Evolutionary conservation across 2,329 filamentous ascomycete species (phyloP).

Genomic region (Talaromyces sp.): DNA sequence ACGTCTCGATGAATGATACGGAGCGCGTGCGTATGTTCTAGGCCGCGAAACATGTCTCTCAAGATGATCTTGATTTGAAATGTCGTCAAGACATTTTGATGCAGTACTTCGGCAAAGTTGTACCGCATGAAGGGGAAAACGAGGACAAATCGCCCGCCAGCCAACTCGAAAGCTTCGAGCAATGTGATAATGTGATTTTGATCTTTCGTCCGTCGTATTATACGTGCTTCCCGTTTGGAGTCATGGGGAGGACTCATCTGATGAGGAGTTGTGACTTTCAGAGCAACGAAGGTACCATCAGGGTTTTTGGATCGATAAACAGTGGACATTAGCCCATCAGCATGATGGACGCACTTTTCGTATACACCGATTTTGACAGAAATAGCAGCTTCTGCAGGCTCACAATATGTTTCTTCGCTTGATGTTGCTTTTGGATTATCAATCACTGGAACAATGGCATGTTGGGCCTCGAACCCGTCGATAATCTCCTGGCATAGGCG

Average conservation of each 20-base stretch:
- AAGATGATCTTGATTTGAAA: conserved; percentile 51
- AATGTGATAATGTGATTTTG: conserved; percentile 61
- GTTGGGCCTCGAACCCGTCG: conserved; percentile 29
- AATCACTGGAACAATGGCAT: conserved; percentile 23
- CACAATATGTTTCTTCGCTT: conserved; percentile 22
- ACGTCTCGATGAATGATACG: conserved; percentile 90
- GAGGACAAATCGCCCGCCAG: conserved; percentile 70
- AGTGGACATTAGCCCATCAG: conserved; percentile 72
- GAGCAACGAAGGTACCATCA: conserved; percentile 55
- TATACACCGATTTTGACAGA: conserved; percentile 51
- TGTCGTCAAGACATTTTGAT: conserved; percentile 40
- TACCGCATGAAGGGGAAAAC: conserved; percentile 80
- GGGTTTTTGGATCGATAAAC: conserved; percentile 65
- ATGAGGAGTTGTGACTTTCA: conserved; percentile 81
- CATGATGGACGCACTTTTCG: conserved; percentile 54
- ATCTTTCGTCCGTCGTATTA: conserved; percentile 61
- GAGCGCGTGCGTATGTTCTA: conserved; percentile 66
- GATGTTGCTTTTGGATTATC: conserved; percentile 23
- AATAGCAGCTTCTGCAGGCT: conserved; percentile 32
- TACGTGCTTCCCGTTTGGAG: conserved; percentile 71
- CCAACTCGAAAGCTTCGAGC: conserved; percentile 65
- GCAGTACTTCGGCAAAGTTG: conserved; percentile 67
- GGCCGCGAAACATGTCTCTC: conserved; percentile 65
- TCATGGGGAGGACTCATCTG: conserved; percentile 76
- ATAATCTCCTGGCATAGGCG: conserved; percentile 40